Evolutionary conservation across 129 eudicot genomes (phyloP).

Genomic region (Escallonia herrerae): DNA sequence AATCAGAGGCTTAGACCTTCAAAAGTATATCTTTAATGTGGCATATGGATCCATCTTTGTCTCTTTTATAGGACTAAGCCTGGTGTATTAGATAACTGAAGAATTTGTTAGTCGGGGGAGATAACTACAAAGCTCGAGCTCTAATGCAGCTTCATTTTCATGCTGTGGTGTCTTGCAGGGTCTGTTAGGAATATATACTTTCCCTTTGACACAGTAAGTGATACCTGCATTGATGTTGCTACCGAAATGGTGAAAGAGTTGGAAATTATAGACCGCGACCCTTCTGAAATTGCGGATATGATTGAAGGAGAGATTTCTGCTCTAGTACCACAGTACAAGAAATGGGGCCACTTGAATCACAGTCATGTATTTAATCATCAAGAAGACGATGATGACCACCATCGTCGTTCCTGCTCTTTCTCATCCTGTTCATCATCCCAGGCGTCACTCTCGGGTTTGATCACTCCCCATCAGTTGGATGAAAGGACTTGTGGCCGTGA

Average conservation of each 20-base stretch:
- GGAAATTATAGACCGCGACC: constrained; percentile 73
- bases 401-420: constrained; percentile 22
- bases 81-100: too few species aligned
- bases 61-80: too few species aligned
- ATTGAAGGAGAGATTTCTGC: constrained; percentile 75
- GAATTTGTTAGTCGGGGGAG: too few species aligned
- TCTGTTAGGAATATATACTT: constrained; percentile 64
- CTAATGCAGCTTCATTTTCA: background rate
- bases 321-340: constrained; percentile 50
- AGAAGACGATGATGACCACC: constrained; percentile 51
- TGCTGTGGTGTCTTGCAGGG: constrained; percentile 30
- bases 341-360: constrained; percentile 8
- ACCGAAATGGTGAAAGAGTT: constrained; percentile 89
- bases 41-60: too few species aligned
- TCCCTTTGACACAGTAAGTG: constrained; percentile 60
- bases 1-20: background rate
- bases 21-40: too few species aligned
- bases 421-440: constrained; percentile 69
- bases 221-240: constrained; percentile 71
- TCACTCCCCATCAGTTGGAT: constrained; percentile 21
- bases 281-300: constrained; percentile 74
- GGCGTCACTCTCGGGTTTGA: constrained; percentile 34
- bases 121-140: too few species aligned
- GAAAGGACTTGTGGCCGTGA: constrained; percentile 12
- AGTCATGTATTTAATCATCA: constrained; percentile 16